phyloP scores from a whole-genome alignment of 1,284 basidiomycete genomes.

The Heterobasidion irregulare region DNA sequence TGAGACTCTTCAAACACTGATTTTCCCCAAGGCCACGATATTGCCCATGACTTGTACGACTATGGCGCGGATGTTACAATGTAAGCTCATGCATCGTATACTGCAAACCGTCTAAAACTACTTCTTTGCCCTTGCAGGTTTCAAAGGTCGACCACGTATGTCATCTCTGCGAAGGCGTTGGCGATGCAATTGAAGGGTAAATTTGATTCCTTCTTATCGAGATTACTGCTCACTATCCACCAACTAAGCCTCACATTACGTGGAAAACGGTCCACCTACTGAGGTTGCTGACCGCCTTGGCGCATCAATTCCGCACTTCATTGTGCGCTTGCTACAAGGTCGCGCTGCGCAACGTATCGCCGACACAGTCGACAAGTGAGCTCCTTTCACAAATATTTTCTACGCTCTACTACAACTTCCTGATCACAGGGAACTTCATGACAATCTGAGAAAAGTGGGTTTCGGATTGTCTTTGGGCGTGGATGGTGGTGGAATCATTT shows the following conservation, averaged over 20 bases:
- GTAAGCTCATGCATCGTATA: not conserved
- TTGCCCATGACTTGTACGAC: slow-evolving; percentile 36
- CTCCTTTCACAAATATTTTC: not conserved
- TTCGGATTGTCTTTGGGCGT: slow-evolving; percentile 51
- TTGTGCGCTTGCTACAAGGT: not conserved
- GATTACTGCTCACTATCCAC: too few species aligned
- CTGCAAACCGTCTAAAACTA: not conserved
- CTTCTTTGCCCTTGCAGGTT: slow-evolving; percentile 37
- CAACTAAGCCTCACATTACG: not conserved
- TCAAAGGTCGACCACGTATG: slow-evolving; percentile 54
- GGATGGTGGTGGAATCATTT: slow-evolving; percentile 43
- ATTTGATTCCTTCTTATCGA: not conserved
- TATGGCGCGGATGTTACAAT: slow-evolving; percentile 31
- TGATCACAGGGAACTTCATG: slow-evolving; percentile 38
- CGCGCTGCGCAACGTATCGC: not conserved
- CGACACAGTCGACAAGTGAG: slow-evolving; percentile 8
- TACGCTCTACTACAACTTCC: not conserved
- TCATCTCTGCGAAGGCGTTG: slow-evolving; percentile 44
- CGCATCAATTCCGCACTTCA: not conserved
- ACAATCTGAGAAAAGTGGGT: slow-evolving; percentile 47
- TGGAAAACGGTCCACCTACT: not conserved
- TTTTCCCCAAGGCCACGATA: slow-evolving; percentile 25
- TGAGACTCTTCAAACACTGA: not conserved
- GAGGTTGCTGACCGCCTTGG: not conserved
- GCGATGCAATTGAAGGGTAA: slow-evolving; percentile 22